phyloP scores from a whole-genome alignment of 2,329 filamentous ascomycete species.

The Ceratocystis alfenasii region DNA sequence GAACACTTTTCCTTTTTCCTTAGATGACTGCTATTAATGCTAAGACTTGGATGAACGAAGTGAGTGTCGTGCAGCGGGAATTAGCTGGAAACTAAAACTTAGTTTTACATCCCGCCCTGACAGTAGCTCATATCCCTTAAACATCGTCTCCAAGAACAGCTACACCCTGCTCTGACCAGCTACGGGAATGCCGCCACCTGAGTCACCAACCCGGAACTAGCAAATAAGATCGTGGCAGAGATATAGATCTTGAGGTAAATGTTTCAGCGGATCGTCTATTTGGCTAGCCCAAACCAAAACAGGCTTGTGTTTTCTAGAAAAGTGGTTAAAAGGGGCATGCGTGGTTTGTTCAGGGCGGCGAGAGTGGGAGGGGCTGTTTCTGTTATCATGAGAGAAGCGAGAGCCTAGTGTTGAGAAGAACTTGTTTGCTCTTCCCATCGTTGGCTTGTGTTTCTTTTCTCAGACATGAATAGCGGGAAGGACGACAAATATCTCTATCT shows the following conservation, averaged over 20 bases:
- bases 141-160: neutral
- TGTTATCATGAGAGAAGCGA: neutral
- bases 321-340: neutral
- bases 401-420: neutral
- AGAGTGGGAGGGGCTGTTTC: neutral
- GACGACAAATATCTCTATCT: too few relatives aligned
- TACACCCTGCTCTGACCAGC: neutral
- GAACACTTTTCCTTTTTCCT: conserved; percentile 6
- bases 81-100: conserved; percentile 32
- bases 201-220: too few relatives aligned
- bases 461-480: neutral
- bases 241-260: neutral
- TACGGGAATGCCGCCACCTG: neutral
- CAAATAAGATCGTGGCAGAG: too few relatives aligned
- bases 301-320: neutral
- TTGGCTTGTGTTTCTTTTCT: neutral
- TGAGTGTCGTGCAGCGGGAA: conserved; percentile 40
- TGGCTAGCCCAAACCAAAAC: neutral
- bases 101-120: neutral
- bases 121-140: neutral
- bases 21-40: conserved; percentile 45
- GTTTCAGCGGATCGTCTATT: neutral
- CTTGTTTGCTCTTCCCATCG: neutral
- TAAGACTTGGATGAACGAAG: conserved; percentile 40
- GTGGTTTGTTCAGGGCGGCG: neutral